Conservation (phyloP, 2,329 filamentous ascomycete species). For the Alternaria ethzedia region DNA sequence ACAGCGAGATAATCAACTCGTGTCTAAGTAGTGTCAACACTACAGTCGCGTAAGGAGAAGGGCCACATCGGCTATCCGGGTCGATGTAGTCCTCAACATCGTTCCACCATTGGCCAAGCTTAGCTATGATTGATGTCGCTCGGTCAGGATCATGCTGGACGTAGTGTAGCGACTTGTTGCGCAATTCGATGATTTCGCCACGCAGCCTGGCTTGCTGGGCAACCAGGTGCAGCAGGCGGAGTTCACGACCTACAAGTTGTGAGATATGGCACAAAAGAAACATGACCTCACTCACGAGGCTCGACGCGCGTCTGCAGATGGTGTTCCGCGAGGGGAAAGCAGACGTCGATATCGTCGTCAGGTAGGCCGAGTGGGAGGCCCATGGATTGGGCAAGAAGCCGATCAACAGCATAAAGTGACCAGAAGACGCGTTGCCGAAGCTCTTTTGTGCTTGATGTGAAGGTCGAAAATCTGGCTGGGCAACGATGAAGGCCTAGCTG, state of each 20-base stretch:
- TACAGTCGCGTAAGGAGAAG: slow-evolving; percentile 48
- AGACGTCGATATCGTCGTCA: slow-evolving; percentile 66
- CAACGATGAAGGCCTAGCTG: slow-evolving; percentile 66
- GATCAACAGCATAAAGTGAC: slow-evolving; percentile 63
- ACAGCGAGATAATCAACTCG: slow-evolving; percentile 59
- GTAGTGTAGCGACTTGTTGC: slow-evolving; percentile 59
- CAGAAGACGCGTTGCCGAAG: slow-evolving; percentile 63
- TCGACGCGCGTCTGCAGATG: slow-evolving; percentile 41
- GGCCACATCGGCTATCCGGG: slow-evolving; percentile 31
- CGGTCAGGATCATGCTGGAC: slow-evolving; percentile 53
- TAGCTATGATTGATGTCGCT: slow-evolving; percentile 56
- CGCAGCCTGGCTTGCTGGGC: slow-evolving; percentile 58
- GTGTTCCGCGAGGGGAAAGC: slow-evolving; percentile 58
- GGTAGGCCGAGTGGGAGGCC: slow-evolving; percentile 62
- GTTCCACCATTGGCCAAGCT: slow-evolving; percentile 61
- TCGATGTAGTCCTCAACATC: slow-evolving; percentile 59
- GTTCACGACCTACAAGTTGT: slow-evolving; percentile 8
- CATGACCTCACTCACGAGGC: slow-evolving; percentile 10
- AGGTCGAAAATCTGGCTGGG: slow-evolving; percentile 59
- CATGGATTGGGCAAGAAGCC: slow-evolving; percentile 63
- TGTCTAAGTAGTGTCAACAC: slow-evolving; percentile 56
- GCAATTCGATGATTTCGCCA: slow-evolving; percentile 59
- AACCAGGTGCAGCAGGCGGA: slow-evolving; percentile 40
- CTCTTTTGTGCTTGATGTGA: slow-evolving; percentile 55
- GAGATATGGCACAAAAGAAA: background rate